A percentile compares a stretch with the other conserved stretches of the same genome.
phyloP scores from a whole-genome alignment of 345 rosid genomes.

The Euclidium syriacum region DNA sequence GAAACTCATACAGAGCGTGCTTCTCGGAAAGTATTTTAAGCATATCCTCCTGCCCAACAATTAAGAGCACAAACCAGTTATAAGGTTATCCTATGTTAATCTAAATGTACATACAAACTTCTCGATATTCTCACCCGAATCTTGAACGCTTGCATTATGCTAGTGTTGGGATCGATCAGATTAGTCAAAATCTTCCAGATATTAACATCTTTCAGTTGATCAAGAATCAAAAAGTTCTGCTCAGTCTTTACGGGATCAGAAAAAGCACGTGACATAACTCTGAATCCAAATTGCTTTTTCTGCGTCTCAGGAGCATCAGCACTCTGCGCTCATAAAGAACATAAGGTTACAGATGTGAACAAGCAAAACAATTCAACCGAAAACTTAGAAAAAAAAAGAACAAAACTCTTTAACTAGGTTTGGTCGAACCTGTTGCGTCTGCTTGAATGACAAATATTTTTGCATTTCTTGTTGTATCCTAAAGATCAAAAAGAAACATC shows the following conservation, averaged over 20 bases:
- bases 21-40: conserved; percentile 85
- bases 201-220: conserved; percentile 89
- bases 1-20: conserved; percentile 80
- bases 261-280: conserved; percentile 87
- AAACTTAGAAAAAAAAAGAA: neutral
- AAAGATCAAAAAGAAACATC: conserved; percentile 43
- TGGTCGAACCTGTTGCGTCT: conserved; percentile 66
- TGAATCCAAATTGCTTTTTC: conserved; percentile 75
- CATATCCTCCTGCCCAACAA: conserved; percentile 74
- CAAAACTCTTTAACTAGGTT: conserved; percentile 1
- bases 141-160: conserved; percentile 51
- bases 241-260: conserved; percentile 78
- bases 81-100: neutral
- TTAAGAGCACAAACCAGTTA: conserved; percentile 13
- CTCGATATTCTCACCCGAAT: conserved; percentile 52
- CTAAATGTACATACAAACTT: conserved; percentile 2
- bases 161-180: conserved; percentile 70
- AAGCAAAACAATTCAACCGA: neutral
- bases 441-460: conserved; percentile 75
- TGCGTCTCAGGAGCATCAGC: conserved; percentile 79
- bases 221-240: conserved; percentile 84
- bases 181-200: conserved; percentile 76
- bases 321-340: conserved; percentile 47
- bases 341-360: conserved; percentile 9
- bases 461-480: conserved; percentile 99